Conservation (phyloP, 371 early-diverging fungal species). For the Blakeslea trispora region DNA sequence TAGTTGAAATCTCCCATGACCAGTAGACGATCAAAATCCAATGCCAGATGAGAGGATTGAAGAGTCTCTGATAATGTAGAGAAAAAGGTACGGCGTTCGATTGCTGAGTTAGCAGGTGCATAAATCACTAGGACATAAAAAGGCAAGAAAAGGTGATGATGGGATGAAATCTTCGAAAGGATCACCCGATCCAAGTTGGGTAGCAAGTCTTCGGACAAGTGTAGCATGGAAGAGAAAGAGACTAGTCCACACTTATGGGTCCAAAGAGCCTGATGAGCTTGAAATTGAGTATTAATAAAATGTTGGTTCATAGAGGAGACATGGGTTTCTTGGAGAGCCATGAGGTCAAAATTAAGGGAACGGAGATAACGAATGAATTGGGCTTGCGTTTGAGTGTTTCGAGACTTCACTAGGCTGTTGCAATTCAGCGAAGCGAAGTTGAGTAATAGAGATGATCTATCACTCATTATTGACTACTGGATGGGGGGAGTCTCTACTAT, state of each 20-base stretch:
- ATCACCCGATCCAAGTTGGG: slow-evolving; percentile 1
- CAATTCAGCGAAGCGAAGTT: slow-evolving; percentile 5
- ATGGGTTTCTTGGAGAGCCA: slow-evolving; percentile 14
- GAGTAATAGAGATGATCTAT: no score
- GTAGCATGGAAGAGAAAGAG: background rate
- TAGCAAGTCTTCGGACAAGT: background rate
- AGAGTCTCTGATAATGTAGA: background rate
- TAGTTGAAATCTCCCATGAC: slow-evolving; percentile 10
- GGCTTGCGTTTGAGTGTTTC: slow-evolving; percentile 1
- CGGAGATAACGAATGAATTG: slow-evolving; percentile 10
- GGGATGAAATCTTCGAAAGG: slow-evolving; percentile 6
- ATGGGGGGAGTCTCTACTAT: no score
- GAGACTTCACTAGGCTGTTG: slow-evolving; percentile 13
- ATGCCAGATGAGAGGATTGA: background rate
- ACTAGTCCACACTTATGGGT: slow-evolving; percentile 8
- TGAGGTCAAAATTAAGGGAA: slow-evolving; percentile 1
- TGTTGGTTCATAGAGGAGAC: background rate
- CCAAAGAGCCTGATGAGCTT: slow-evolving; percentile 7
- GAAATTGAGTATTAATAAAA: slow-evolving; percentile 6
- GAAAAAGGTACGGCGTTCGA: background rate
- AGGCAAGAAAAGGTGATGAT: slow-evolving; percentile 6
- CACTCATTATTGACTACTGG: no score
- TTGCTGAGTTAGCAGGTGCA: slow-evolving; percentile 10
- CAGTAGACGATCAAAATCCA: background rate
- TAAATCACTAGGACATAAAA: slow-evolving; percentile 8